phyloP scores from a whole-genome alignment of 208 protist species.

The Angomonas deanei region DNA sequence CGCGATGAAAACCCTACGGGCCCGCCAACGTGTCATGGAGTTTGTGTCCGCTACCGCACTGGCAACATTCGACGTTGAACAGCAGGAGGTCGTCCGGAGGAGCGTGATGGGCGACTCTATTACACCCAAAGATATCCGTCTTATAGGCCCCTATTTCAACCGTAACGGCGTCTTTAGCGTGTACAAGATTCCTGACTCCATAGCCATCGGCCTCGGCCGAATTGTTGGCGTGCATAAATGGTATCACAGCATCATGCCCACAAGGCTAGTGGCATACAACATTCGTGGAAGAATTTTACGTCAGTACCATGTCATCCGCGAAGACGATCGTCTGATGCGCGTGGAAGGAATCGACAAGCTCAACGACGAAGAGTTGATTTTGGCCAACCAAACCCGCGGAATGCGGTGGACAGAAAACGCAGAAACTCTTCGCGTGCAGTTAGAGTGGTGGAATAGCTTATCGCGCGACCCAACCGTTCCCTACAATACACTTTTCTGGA shows the following conservation, averaged over 20 bases:
- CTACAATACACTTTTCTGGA: slow-evolving; percentile 89
- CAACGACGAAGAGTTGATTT: slow-evolving; percentile 72
- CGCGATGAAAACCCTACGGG: slow-evolving; percentile 72
- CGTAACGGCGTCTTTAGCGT: slow-evolving; percentile 79
- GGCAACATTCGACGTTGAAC: slow-evolving; percentile 68
- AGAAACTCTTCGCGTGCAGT: slow-evolving; percentile 78
- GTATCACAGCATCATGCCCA: slow-evolving; percentile 68
- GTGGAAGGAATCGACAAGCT: slow-evolving; percentile 78
- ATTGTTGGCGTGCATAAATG: slow-evolving; percentile 70
- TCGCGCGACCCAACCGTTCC: slow-evolving; percentile 70
- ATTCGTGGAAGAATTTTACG: slow-evolving; percentile 65
- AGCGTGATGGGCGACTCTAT: slow-evolving; percentile 73
- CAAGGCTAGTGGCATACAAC: slow-evolving; percentile 43
- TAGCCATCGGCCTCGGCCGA: slow-evolving; percentile 61
- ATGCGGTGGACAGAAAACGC: slow-evolving; percentile 85
- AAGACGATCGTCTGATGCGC: slow-evolving; percentile 79
- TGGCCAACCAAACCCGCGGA: slow-evolving; percentile 78
- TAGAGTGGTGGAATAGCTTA: slow-evolving; percentile 84
- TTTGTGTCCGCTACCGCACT: slow-evolving; percentile 80
- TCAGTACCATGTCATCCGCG: slow-evolving; percentile 72
- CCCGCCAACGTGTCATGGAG: slow-evolving; percentile 78
- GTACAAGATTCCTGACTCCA: slow-evolving; percentile 72
- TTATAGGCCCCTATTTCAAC: slow-evolving; percentile 71
- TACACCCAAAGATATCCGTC: slow-evolving; percentile 63
- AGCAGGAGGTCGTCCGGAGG: slow-evolving; percentile 77